Base-by-base conservation (phyloP, 306 rosid genomes). In the Echinosophora koreensis region DNA sequence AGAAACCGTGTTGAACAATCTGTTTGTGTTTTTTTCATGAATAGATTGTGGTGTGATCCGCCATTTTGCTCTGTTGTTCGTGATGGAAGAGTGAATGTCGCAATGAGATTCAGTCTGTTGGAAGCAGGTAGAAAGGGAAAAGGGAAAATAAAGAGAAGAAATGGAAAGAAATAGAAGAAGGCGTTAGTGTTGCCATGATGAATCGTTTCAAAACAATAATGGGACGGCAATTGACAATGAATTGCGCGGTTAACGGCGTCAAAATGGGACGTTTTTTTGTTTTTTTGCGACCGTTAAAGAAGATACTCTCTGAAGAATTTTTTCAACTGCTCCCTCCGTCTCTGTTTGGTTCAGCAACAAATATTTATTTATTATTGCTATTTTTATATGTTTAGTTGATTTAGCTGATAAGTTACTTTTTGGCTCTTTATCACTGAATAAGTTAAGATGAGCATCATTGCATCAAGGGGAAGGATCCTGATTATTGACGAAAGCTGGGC, bases 281-380 rank as follows among this genome's bases (percentile, higher is more conserved):
- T 55, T 44, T 75, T 77, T 71, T 77, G 78, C 85, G 93, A 92
- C 96, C 92, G 97, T 92, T 92, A 84, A 46, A 63, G 5, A 52
- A 72, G 41, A 18, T 12, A 2, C 37, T 17, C 9, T 11, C 13
- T 62, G 69, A 78, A 78, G 44, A 1, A 8, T 11, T 16, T 75
- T 85, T 81, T 66, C 82, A 87, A 83, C 30, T 47, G 34, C 28
- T 54, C 27, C 37, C 62, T 8, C 35, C 12, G 4, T 18, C 8
- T 66, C 34, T 9, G 55, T 54, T 7, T 42, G 47, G 47, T 77
- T 57, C 34, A 52, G 35, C 55, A 54, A 12, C 65, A 54, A 52
- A 4, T 44, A 39, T 16, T 70, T 61, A 14, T 61, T 34, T 35
- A 30, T 30, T 30, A 30, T 35, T 35, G 4, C 6, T 32, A 56